These are phyloP conservation scores for Taphrina populina DNA, from an alignment of 1,139 yeast genomes.

Conservation along the genomic window DNA sequence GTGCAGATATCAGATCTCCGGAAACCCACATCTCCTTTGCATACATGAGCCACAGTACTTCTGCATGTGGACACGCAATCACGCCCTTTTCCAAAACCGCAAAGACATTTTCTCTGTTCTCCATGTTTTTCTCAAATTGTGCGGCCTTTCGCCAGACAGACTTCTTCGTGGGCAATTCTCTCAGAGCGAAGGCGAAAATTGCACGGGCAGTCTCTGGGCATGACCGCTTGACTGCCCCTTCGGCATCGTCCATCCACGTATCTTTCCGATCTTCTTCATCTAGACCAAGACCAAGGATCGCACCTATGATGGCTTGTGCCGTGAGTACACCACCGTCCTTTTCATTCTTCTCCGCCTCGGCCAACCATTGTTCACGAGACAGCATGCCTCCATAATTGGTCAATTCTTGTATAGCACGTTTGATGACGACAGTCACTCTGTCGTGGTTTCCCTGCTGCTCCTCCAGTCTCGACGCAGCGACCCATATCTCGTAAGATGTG, in stretches of 20 bases:
- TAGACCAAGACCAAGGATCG: slow-evolving; percentile 44
- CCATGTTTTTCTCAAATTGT: slow-evolving; percentile 49
- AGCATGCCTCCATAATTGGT: slow-evolving; percentile 44
- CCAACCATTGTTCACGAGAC: slow-evolving; percentile 51
- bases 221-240: slow-evolving; percentile 43
- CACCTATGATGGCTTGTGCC: slow-evolving; percentile 45
- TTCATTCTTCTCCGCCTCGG: slow-evolving; percentile 51
- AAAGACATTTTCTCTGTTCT: slow-evolving; percentile 47
- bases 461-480: slow-evolving; percentile 68
- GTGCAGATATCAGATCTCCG: slow-evolving; percentile 55
- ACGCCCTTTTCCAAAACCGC: slow-evolving; percentile 56
- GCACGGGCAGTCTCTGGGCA: slow-evolving; percentile 50
- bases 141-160: slow-evolving; percentile 60
- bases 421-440: slow-evolving; percentile 52
- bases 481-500: slow-evolving; percentile 62
- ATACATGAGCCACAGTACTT: slow-evolving; percentile 62
- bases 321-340: slow-evolving; percentile 44
- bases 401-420: slow-evolving; percentile 56
- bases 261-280: slow-evolving; percentile 43
- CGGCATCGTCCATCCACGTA: slow-evolving; percentile 48
- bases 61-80: slow-evolving; percentile 51
- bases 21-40: slow-evolving; percentile 65
- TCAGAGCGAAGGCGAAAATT: slow-evolving; percentile 54
- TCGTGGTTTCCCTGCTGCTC: slow-evolving; percentile 54
- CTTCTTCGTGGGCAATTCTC: slow-evolving; percentile 52